Base-by-base conservation (phyloP, 139 green algal genomes). In the Coccomyxa sp. region DNA sequence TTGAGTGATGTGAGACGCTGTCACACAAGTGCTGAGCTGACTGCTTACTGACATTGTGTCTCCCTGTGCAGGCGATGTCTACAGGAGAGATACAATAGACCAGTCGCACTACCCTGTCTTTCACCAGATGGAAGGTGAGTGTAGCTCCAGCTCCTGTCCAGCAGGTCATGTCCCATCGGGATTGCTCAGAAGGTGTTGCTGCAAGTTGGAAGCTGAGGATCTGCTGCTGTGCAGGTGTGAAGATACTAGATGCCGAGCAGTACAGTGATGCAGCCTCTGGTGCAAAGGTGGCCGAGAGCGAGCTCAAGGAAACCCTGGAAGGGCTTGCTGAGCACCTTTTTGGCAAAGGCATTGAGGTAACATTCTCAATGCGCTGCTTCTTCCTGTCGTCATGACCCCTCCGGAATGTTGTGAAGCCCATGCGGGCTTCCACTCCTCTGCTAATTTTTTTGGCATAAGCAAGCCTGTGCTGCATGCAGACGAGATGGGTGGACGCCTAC, bases 21-120 rank as follows among this genome's bases (percentile, higher is more conserved):
- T 64, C 50, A 64, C 50, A 64, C 18, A 64, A 64, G 50, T 22
- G 50, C 2, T 64, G 50, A 22, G 27, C 22, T 18, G 50, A 22
- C 50, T 31, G 1, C 50, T 64, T 18, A 31, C 18, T 64, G 50
- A 64, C 18, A 64, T 6, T 31, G 27, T 64, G 22, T 64, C 50
- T 64, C 5, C 27, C 27, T 64, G 2, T 64, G 22, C 71, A 76
- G 71, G 89, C 22, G 79, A 78, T 70, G 79, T 79, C 9, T 83
- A 79, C 73, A 74, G 94, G 27, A 87, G 97, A 31, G 97, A 99
- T 88, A 88, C 89, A 50, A 98, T 99, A 73, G 97, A 99, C 81
- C 87, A 94, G 39, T 99, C 97, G 4, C 97, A 99, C 90, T 99
- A 99, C 89, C 97, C 97, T 0, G 97, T 99, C 14, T 99, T 99